Evolutionary conservation across 768 basidiomycete species (phyloP).

Genomic region (Hydnomerulius pinastri): DNA sequence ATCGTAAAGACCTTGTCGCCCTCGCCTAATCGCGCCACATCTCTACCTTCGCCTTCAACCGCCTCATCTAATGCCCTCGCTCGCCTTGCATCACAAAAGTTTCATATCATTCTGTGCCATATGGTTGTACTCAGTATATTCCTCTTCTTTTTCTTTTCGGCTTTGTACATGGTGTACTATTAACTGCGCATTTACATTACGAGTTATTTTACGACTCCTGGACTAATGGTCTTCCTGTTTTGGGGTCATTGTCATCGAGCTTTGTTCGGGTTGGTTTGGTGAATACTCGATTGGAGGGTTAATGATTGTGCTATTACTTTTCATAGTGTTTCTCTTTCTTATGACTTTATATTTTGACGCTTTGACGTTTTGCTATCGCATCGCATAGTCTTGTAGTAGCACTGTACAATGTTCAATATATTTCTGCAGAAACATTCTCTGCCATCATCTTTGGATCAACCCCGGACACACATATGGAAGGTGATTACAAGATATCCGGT

Average conservation of each 20-base stretch:
- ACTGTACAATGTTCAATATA: constrained; percentile 25
- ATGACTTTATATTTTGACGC: constrained; percentile 31
- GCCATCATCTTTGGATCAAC: background rate
- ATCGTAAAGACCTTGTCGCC: constrained; percentile 32
- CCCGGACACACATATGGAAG: no score
- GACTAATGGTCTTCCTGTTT: constrained; percentile 32
- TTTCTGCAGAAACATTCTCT: constrained; percentile 11
- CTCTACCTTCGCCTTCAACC: constrained; percentile 16
- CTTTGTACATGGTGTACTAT: constrained; percentile 34
- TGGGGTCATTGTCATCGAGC: constrained; percentile 30
- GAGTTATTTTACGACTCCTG: constrained; percentile 33
- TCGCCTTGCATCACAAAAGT: constrained; percentile 20
- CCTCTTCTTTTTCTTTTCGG: constrained; percentile 15
- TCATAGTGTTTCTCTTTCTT: constrained; percentile 20
- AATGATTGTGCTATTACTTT: constrained; percentile 30
- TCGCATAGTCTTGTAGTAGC: constrained; percentile 31
- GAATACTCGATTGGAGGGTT: constrained; percentile 32
- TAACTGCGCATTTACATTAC: constrained; percentile 38
- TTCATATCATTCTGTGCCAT: constrained; percentile 31
- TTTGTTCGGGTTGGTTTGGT: constrained; percentile 28
- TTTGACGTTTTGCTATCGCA: constrained; percentile 27
- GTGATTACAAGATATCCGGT: background rate
- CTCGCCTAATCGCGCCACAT: constrained; percentile 32
- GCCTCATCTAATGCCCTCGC: constrained; percentile 15
- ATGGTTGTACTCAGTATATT: constrained; percentile 35